Evolutionary conservation across 768 basidiomycete species (phyloP), one percentile per base, ranked within the genome.

Genomic region (Pholiota molesta): DNA sequence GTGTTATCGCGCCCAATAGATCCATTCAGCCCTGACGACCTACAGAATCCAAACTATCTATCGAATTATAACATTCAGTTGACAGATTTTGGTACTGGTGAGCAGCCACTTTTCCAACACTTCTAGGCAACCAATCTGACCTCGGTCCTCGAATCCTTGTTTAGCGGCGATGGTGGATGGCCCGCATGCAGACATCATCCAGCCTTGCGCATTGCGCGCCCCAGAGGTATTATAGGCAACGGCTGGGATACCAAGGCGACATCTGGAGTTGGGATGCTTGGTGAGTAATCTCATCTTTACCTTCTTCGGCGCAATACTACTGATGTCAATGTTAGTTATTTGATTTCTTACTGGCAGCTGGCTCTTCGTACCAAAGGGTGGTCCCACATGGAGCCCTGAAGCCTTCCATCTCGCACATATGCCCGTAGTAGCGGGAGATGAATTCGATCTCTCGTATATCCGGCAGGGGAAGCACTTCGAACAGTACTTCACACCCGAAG

Each of bases 381-480:
- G 65, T 3, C 59, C 68, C 23, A 62, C 49, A 3, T 70, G 68
- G 65, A 64, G 47, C 17, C 26, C 58, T 7, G 65, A 70, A 54
- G 60, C 55, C 31, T 68, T 67, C 35, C 67, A 69, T 60, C 67
- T 72, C 31, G 69, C 31, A 31, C 31, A 65, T 45, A 66, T 69
- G 64, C 57, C 62, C 31, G 52, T n/a, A 10, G 44, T 65, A 14
- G 40, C 64, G 1, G 55, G 57, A 47, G 66, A 67, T 35, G 59
- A 56, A 40, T 63, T 65, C 42, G 60, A 63, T 57, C 35, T 49
- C 19, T 21, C 51, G 5, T 61, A 65, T 35, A 29, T 67, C 33
- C 45, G 57, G 31, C 16, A 51, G 35, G 62, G 57, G 35, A 61
- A 65, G 44, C 26, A 61, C 49, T 67, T 51, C 44, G 55, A 40